Percentiles rank a stretch among this genome's conserved stretches.
Evolutionary conservation across 2,329 filamentous ascomycete genomes (phyloP).

Genomic region (Hymenoscyphus linearis): DNA sequence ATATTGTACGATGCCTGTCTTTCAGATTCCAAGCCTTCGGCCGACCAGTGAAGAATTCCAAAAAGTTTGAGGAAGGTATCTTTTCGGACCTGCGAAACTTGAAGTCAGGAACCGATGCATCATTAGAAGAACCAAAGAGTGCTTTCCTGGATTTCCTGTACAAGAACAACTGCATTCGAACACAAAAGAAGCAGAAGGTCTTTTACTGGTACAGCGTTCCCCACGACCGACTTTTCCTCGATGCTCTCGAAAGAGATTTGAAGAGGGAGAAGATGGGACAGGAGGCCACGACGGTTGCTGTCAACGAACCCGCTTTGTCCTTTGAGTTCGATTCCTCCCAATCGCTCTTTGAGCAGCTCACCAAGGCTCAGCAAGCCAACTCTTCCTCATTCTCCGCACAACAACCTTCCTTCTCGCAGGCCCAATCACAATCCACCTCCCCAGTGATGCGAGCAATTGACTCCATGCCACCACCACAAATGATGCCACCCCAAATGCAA

Average conservation of each 20-base stretch:
- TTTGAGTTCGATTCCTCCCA: slow-evolving; percentile 99
- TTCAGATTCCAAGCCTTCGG: slow-evolving; percentile 99
- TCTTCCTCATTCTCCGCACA: slow-evolving; percentile 92
- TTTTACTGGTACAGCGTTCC: slow-evolving; percentile 99
- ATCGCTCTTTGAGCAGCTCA: slow-evolving; percentile 98
- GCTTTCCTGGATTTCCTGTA: slow-evolving; percentile 97
- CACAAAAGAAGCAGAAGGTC: slow-evolving; percentile 99
- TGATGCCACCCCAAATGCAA: slow-evolving; percentile 59
- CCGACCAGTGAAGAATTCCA: slow-evolving; percentile 97
- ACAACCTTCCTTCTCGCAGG: slow-evolving; percentile 43
- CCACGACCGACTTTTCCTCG: slow-evolving; percentile 93
- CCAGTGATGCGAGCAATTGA: slow-evolving; percentile 88
- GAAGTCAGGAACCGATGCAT: slow-evolving; percentile 96
- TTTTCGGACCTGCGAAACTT: slow-evolving; percentile 98
- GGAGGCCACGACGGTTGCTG: slow-evolving; percentile 92
- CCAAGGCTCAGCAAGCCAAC: slow-evolving; percentile 97
- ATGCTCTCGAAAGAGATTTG: slow-evolving; percentile 92
- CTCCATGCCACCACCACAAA: slow-evolving; percentile 86
- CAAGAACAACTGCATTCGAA: slow-evolving; percentile 99
- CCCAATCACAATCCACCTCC: slow-evolving; percentile 76
- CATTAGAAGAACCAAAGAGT: slow-evolving; percentile 97
- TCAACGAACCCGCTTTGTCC: slow-evolving; percentile 93
- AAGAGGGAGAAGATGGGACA: slow-evolving; percentile 99
- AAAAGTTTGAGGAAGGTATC: slow-evolving; percentile 99
- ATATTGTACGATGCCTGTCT: slow-evolving; percentile 95